Evolutionary conservation across 345 rosid species (phyloP).

Genomic region (Punica granatum): DNA sequence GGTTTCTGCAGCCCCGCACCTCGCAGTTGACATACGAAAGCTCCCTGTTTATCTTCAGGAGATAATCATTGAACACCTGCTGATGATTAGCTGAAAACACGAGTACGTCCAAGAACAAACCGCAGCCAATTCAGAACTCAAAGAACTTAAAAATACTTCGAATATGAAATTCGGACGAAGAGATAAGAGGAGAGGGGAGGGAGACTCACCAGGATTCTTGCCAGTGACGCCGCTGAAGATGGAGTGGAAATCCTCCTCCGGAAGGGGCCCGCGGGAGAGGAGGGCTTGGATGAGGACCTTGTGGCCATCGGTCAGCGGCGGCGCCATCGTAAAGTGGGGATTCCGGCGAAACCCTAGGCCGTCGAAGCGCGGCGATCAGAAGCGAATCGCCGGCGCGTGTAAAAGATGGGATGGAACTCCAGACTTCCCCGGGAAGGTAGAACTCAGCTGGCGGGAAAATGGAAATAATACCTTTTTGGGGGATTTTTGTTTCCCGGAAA

Average conservation of each 20-base stretch:
- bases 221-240: conserved; percentile 62
- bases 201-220: conserved; percentile 41
- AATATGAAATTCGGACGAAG: not conserved
- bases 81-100: conserved; percentile 33
- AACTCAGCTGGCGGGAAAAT: not conserved
- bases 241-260: conserved; percentile 52
- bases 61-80: conserved; percentile 50
- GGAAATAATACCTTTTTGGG: too few species aligned
- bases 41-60: conserved; percentile 78
- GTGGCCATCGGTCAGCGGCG: conserved; percentile 56
- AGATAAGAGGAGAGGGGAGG: not conserved
- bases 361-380: not conserved
- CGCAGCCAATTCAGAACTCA: not conserved
- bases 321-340: conserved; percentile 20
- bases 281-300: conserved; percentile 78
- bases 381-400: not conserved
- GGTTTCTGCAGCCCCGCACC: conserved; percentile 71
- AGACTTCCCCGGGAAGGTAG: not conserved
- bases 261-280: conserved; percentile 77
- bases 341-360: conserved; percentile 7
- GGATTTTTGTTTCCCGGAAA: not conserved
- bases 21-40: conserved; percentile 71
- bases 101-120: not conserved
- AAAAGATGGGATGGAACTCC: not conserved
- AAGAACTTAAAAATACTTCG: not conserved